Evolutionary conservation across 2,329 filamentous ascomycete genomes (phyloP), one percentile per base, ranked within the genome.

Genomic region (Monilinia fructicola): DNA sequence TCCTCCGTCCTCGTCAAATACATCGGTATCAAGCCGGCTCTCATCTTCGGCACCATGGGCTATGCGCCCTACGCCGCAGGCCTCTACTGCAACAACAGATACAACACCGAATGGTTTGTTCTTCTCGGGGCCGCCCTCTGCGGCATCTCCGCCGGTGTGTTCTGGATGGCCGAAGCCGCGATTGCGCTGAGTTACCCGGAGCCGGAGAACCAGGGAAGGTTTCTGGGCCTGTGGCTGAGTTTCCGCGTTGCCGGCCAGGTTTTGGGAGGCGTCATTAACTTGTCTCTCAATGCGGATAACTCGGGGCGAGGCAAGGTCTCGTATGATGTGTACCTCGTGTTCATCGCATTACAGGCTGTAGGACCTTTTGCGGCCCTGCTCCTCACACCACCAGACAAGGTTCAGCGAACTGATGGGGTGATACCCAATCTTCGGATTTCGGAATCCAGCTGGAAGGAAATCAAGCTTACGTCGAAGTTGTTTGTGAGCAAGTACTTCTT

Each of bases 151-250:
- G 89, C 90, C 0, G 90, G 90, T 0, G 80, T 92, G 0, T 92
- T 92, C 76, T 92, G 90, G 90, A 87, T 87, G 81, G 85, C 89
- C 0, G 90, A 92, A 77, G 87, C 87, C 0, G 89, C 90, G 0
- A 90, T 92, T 66, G 89, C 89, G 0, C 84, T 92, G 26, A 82
- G 86, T 0, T 92, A 92, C 70, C 89, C 89, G 0, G 89, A 92
- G 71, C 87, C 88, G 0, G 86, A 85, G 73, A 90, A 90, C 58
- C 83, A 85, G 64, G 88, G 87, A 0, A 83, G 83, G 21, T 85
- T 87, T 23, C 78, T 92, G 0, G 89, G 88, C 0, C 87, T 89
- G 73, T 92, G 90, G 90, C 80, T 91, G 5, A 81, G 79, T 0
- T 84, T 79, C 69, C 78, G 81, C 0, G 81, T 90, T 1, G 79